Evolutionary conservation across 129 eudicot species (phyloP).

Genomic region (Lactuca sativa): DNA sequence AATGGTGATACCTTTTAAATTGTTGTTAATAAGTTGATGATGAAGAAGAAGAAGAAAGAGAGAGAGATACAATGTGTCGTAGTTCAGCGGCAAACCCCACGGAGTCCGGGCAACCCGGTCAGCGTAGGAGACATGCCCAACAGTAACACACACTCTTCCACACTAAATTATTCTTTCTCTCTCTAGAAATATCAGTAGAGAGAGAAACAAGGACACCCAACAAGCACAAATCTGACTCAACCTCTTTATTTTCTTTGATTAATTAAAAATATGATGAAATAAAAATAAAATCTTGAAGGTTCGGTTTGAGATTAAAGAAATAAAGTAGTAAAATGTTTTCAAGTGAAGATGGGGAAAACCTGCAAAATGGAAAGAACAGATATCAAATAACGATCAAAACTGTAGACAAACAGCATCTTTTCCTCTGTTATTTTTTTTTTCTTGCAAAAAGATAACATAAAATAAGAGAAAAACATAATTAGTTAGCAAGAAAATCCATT

Average conservation of each 20-base stretch:
- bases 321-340: constrained; percentile 7
- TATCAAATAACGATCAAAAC: constrained; percentile 61
- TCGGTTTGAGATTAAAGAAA: constrained; percentile 37
- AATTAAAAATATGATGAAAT: constrained; percentile 4
- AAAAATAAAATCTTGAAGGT: constrained; percentile 40
- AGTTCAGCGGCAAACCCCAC: constrained; percentile 95
- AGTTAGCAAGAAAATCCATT: constrained; percentile 7
- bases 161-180: constrained; percentile 61
- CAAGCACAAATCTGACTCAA: constrained; percentile 60
- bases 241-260: constrained; percentile 28
- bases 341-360: constrained; percentile 27
- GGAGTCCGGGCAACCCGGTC: constrained; percentile 66
- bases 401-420: constrained; percentile 88
- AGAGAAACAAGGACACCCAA: constrained; percentile 32
- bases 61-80: constrained; percentile 65
- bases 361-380: constrained; percentile 68
- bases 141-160: constrained; percentile 53
- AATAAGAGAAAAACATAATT: constrained; percentile 41
- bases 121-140: constrained; percentile 87
- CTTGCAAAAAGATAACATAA: constrained; percentile 18
- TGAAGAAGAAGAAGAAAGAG: constrained; percentile 33
- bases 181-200: constrained; percentile 38
- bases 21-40: constrained; percentile 31
- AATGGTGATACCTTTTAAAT: constrained; percentile 5
- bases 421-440: constrained; percentile 4